Evolutionary conservation across 345 rosid species (phyloP).

Genomic region (Arabis alpina): DNA sequence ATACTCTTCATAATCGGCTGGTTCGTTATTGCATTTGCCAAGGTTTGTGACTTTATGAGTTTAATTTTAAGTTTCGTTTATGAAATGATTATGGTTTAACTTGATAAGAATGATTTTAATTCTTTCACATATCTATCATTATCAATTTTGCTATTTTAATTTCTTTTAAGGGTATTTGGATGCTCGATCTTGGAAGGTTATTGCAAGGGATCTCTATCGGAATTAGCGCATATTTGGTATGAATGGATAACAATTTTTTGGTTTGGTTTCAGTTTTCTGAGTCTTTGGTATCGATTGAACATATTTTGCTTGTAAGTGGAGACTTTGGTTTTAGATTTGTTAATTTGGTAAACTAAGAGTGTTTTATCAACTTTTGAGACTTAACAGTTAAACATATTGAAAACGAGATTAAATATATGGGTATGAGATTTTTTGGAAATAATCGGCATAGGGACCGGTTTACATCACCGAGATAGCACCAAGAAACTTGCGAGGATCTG

Average conservation of each 20-base stretch:
- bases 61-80: not conserved
- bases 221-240: constrained; percentile 77
- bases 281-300: not conserved
- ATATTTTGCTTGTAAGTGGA: not conserved
- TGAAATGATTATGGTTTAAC: not conserved
- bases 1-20: constrained; percentile 52
- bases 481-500: constrained; percentile 40
- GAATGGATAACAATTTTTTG: constrained; percentile 9
- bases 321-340: not conserved
- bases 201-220: constrained; percentile 75
- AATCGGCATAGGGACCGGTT: constrained; percentile 29
- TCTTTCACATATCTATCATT: not conserved
- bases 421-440: not conserved
- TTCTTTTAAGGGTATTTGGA: constrained; percentile 55
- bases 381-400: not conserved
- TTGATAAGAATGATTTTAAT: not conserved
- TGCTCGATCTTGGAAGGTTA: constrained; percentile 74
- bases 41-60: constrained; percentile 46
- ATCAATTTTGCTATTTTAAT: not conserved
- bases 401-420: not conserved
- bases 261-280: constrained; percentile 10
- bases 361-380: not conserved
- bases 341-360: constrained; percentile 43
- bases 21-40: constrained; percentile 53
- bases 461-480: constrained; percentile 43